Conservation (phyloP, 495 filamentous ascomycete species). For the Penicillium atrosanguineum region DNA sequence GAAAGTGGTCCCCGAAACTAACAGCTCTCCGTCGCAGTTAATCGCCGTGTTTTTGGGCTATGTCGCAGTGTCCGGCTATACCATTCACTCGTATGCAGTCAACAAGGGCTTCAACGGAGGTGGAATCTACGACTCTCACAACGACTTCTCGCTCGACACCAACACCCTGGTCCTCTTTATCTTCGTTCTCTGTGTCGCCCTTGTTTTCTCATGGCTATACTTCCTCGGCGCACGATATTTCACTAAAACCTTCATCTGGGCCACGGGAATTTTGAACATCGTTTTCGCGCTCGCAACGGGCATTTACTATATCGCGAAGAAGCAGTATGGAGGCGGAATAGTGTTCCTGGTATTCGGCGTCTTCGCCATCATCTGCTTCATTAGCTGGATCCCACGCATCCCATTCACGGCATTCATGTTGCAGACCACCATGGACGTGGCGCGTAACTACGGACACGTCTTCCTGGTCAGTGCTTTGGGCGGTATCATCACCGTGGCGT, state of each 20-base stretch:
- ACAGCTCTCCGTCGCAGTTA: constrained; percentile 46
- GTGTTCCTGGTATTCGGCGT: constrained; percentile 80
- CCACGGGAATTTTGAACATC: constrained; percentile 70
- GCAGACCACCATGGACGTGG: constrained; percentile 81
- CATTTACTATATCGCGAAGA: constrained; percentile 61
- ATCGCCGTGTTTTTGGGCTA: constrained; percentile 73
- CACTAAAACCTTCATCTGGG: constrained; percentile 89
- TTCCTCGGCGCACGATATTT: constrained; percentile 74
- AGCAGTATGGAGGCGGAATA: constrained; percentile 78
- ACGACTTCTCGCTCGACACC: constrained; percentile 66
- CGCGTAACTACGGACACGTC: constrained; percentile 77
- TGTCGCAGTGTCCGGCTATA: constrained; percentile 70
- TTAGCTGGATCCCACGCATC: constrained; percentile 82
- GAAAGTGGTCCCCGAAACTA: not conserved
- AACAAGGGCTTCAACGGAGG: constrained; percentile 66
- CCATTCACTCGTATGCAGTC: constrained; percentile 70
- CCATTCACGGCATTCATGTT: constrained; percentile 90
- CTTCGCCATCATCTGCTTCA: constrained; percentile 76
- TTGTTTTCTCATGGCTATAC: constrained; percentile 73
- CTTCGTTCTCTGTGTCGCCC: constrained; percentile 69
- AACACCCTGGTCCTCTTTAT: constrained; percentile 84
- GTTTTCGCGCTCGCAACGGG: constrained; percentile 66
- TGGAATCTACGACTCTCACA: constrained; percentile 67
- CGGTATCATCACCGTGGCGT: constrained; percentile 68
- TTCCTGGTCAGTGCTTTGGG: constrained; percentile 82